Evolutionary conservation across 352 stramenopile species (phyloP).

Genomic region (Phytophthora constricta): DNA sequence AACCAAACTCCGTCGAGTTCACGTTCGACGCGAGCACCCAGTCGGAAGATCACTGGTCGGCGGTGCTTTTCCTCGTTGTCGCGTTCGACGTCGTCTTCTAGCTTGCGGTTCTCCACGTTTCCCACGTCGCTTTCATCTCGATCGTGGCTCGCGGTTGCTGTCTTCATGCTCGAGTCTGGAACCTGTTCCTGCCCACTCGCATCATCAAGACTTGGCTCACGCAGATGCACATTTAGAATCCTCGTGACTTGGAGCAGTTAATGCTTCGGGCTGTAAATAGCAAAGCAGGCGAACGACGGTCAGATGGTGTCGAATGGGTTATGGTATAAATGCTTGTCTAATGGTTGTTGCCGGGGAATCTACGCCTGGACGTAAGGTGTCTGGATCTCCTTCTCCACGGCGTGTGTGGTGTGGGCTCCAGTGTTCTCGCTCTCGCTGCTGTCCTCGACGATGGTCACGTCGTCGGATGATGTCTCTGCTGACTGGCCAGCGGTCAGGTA

Average conservation of each 20-base stretch:
- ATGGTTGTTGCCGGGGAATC: constrained; percentile 7
- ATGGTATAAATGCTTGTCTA: constrained; percentile 25
- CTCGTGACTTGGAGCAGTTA: neutral
- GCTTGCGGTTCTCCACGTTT: constrained; percentile 31
- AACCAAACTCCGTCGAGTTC: constrained; percentile 85
- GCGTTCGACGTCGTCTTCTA: constrained; percentile 14
- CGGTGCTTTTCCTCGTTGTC: constrained; percentile 30
- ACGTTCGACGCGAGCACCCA: constrained; percentile 65
- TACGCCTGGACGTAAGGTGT: constrained; percentile 38
- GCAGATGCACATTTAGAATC: constrained; percentile 21
- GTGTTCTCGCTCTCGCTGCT: constrained; percentile 39
- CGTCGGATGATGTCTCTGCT: constrained; percentile 17
- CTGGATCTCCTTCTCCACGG: constrained; percentile 31
- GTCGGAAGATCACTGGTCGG: constrained; percentile 27
- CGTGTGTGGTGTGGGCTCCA: constrained; percentile 7
- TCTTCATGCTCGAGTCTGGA: constrained; percentile 36
- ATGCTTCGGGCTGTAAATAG: constrained; percentile 23
- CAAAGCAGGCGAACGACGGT: too few species aligned
- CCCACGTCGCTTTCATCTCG: constrained; percentile 13
- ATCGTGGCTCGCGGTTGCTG: constrained; percentile 6
- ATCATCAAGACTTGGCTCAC: constrained; percentile 15
- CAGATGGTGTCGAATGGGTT: constrained; percentile 6
- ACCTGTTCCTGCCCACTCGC: constrained; percentile 15
- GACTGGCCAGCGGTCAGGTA: constrained; percentile 27
- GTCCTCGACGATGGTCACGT: constrained; percentile 33